Conservation (phyloP, 75 land plant species). For the Pseudotsuga menziesii region DNA sequence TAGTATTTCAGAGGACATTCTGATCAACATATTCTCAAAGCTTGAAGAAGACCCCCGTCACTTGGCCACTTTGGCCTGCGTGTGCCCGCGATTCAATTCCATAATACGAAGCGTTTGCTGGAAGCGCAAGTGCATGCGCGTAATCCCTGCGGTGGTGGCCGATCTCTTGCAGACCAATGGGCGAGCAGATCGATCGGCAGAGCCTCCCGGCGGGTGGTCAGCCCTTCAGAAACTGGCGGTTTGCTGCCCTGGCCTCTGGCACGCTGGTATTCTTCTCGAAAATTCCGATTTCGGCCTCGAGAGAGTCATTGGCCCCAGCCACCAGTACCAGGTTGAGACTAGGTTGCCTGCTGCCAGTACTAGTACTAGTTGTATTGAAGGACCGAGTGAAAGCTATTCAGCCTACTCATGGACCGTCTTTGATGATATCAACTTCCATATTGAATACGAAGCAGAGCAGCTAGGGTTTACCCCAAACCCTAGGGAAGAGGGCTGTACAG, state of each 20-base stretch:
- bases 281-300: slow-evolving; percentile 85
- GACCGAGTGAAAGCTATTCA: slow-evolving; percentile 1
- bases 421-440: slow-evolving; percentile 54
- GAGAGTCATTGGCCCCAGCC: slow-evolving; percentile 68
- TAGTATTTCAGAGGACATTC: slow-evolving; percentile 65
- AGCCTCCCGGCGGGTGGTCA: slow-evolving; percentile 65
- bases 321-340: slow-evolving; percentile 13
- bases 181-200: slow-evolving; percentile 9
- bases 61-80: slow-evolving; percentile 71
- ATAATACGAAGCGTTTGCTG: slow-evolving; percentile 57
- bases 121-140: slow-evolving; percentile 30
- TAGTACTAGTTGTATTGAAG: background rate
- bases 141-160: slow-evolving; percentile 51
- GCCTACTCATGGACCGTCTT: slow-evolving; percentile 36
- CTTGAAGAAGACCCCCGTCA: slow-evolving; percentile 71
- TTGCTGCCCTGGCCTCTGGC: slow-evolving; percentile 89
- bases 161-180: slow-evolving; percentile 46
- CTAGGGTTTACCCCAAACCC: background rate
- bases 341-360: background rate
- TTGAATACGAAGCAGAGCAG: slow-evolving; percentile 19
- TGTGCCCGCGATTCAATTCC: slow-evolving; percentile 54
- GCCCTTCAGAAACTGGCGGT: slow-evolving; percentile 72
- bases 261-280: slow-evolving; percentile 77
- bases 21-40: slow-evolving; percentile 61
- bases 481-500: background rate